Percentiles rank a stretch among this genome's conserved stretches.
Conservation (phyloP, 169 alveolate genomes). For the Theileria annulata region DNA sequence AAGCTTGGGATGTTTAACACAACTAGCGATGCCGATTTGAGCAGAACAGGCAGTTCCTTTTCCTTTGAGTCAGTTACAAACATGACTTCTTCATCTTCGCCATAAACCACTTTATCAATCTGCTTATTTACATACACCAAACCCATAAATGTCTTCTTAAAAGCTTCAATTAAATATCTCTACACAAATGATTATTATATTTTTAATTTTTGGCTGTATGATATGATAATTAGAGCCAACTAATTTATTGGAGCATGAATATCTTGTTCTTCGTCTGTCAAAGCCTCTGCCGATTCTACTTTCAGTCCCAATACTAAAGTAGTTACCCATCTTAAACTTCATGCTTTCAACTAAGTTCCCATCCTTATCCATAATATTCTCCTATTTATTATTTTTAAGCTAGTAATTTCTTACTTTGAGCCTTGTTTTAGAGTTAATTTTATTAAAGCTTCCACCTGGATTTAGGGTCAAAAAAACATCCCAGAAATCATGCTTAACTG, state of each 20-base stretch:
- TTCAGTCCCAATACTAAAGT: slow-evolving; percentile 91
- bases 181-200: not conserved
- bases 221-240: slow-evolving; percentile 41
- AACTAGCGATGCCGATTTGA: slow-evolving; percentile 62
- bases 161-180: slow-evolving; percentile 74
- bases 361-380: slow-evolving; percentile 38
- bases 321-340: slow-evolving; percentile 85
- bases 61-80: slow-evolving; percentile 68
- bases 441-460: slow-evolving; percentile 83
- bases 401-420: slow-evolving; percentile 66
- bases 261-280: slow-evolving; percentile 84
- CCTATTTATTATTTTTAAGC: slow-evolving; percentile 41
- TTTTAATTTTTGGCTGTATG: slow-evolving; percentile 1
- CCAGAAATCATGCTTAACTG: slow-evolving; percentile 89
- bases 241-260: slow-evolving; percentile 74
- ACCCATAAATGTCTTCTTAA: slow-evolving; percentile 76
- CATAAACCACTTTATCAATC: slow-evolving; percentile 71
- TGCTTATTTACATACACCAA: slow-evolving; percentile 61
- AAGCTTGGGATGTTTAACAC: slow-evolving; percentile 74
- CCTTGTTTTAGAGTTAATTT: slow-evolving; percentile 72
- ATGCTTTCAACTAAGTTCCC: slow-evolving; percentile 30
- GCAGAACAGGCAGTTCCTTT: slow-evolving; percentile 54
- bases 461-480: slow-evolving; percentile 79
- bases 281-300: slow-evolving; percentile 91
- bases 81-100: slow-evolving; percentile 54